Conservation (phyloP, 1,139 yeast genomes). For the Meyerozyma sp. region DNA sequence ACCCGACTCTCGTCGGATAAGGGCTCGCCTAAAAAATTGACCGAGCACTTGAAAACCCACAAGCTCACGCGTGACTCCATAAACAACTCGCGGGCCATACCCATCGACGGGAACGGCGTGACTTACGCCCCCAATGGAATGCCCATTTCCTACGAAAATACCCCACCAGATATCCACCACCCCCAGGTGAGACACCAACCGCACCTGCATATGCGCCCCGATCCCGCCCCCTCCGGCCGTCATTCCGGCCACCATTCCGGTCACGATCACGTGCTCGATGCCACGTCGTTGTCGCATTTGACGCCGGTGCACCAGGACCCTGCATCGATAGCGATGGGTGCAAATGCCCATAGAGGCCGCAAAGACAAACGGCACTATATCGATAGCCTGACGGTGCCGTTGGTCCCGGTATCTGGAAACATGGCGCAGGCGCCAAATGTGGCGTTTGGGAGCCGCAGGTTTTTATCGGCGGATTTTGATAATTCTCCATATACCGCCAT, state of each 20-base stretch:
- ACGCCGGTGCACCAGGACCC: not conserved
- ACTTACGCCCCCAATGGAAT: constrained; percentile 26
- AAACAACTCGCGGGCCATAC: constrained; percentile 29
- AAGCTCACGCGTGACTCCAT: constrained; percentile 37
- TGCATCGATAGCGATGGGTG: not conserved
- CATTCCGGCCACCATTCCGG: not conserved
- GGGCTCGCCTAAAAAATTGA: constrained; percentile 55
- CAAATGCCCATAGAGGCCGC: not conserved
- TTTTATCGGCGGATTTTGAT: constrained; percentile 33
- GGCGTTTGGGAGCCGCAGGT: constrained; percentile 9
- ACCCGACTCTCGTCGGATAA: constrained; percentile 47
- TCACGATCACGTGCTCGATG: not conserved
- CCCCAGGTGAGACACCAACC: constrained; percentile 1
- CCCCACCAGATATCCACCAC: constrained; percentile 5
- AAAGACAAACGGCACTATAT: not conserved
- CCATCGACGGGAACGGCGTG: constrained; percentile 36
- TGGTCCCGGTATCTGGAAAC: not conserved
- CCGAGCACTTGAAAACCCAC: constrained; percentile 54
- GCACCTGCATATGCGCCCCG: not conserved
- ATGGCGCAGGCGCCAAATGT: not conserved
- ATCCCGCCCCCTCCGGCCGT: not conserved
- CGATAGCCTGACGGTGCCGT: not conserved
- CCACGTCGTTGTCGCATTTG: not conserved
- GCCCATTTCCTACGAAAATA: constrained; percentile 13
- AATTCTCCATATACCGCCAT: constrained; percentile 38